Evolutionary conservation across 2,329 filamentous ascomycete species (phyloP).

Genomic region (Epichloe brachyelytri): DNA sequence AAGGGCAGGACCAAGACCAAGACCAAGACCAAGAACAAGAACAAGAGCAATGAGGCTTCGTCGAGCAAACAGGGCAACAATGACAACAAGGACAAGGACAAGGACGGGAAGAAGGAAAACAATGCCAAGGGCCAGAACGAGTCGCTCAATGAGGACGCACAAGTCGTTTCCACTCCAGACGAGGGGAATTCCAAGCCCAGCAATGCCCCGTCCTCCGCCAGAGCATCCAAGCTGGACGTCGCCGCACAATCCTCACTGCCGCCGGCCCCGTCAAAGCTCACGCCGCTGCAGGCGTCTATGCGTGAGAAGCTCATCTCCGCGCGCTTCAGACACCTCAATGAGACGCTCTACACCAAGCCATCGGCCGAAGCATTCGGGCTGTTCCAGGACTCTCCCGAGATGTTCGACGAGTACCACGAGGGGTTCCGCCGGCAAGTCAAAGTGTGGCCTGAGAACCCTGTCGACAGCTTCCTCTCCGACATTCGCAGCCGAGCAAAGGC

Average conservation of each 20-base stretch:
- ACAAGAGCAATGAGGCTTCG: not conserved
- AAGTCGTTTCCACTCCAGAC: conserved; percentile 7
- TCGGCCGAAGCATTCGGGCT: conserved; percentile 72
- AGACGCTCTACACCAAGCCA: conserved; percentile 87
- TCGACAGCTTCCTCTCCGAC: conserved; percentile 69
- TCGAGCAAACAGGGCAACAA: conserved; percentile 24
- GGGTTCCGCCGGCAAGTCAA: conserved; percentile 93
- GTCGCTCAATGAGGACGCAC: conserved; percentile 8
- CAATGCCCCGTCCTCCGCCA: not conserved
- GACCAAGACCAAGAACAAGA: not conserved
- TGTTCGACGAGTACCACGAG: conserved; percentile 93
- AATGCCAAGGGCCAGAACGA: conserved; percentile 14
- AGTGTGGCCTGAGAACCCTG: conserved; percentile 93
- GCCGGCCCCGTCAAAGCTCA: conserved; percentile 50
- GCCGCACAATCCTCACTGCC: conserved; percentile 23
- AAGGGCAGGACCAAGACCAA: not conserved
- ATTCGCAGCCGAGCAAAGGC: conserved; percentile 56
- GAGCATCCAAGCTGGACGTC: conserved; percentile 10
- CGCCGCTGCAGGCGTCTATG: conserved; percentile 88
- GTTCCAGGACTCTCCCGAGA: conserved; percentile 75
- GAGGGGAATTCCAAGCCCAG: conserved; percentile 6
- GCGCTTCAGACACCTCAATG: conserved; percentile 93
- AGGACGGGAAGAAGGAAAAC: conserved; percentile 21
- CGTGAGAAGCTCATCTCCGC: conserved; percentile 87
- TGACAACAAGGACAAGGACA: conserved; percentile 23